Evolutionary conservation across 495 filamentous ascomycete species (phyloP), one percentile per base, ranked within the genome.

Genomic region (Trypethelium eluteriae): DNA sequence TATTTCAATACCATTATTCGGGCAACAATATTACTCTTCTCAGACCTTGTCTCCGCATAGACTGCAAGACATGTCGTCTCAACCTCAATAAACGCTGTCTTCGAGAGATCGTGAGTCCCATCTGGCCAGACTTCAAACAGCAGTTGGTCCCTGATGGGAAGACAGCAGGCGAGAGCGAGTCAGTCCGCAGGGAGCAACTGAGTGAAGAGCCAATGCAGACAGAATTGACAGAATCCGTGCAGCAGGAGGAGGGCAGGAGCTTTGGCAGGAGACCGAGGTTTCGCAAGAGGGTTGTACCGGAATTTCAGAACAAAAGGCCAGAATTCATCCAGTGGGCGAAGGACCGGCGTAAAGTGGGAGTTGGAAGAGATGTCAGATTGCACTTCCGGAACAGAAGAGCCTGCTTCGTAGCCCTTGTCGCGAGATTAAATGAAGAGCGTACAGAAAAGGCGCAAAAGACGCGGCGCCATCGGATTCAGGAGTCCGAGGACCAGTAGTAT

Each of bases 31-130:
- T 59, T 14, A 7, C 32, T 14, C 53, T 34, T 10, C 53, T 18
- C 18, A 32, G 36, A 36, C 53, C 53, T 59, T 59, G 53, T 59
- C 53, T 59, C 36, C 53, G 53, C 53, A 59, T 59, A 7, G 53
- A 59, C 32, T 59, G 53, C 53, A 18, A 59, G 36, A 59, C 32
- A 14, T 59, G 53, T 14, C 7, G 34, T 4, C 25, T 59, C 7
- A 59, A 2, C 32, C 53, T 59, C 14, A 59, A 59, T 32, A 18
- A 32, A 7, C 53, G 53, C 32, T 7, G 18, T 36, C 5, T 59
- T 14, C 53, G 18, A 59, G 53, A 18, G 32, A 35, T 14, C 18
- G 14, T 14, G 36, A 59, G 53, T 36, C 7, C 53, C 32, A 18
- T 18, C 1, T 59, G 34, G 18, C 53, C 14, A 3, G 32, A 59